These are phyloP conservation scores for Tetrapisispora taiwanensis DNA, from an alignment of 805 yeast species.

Conservation along the genomic window DNA sequence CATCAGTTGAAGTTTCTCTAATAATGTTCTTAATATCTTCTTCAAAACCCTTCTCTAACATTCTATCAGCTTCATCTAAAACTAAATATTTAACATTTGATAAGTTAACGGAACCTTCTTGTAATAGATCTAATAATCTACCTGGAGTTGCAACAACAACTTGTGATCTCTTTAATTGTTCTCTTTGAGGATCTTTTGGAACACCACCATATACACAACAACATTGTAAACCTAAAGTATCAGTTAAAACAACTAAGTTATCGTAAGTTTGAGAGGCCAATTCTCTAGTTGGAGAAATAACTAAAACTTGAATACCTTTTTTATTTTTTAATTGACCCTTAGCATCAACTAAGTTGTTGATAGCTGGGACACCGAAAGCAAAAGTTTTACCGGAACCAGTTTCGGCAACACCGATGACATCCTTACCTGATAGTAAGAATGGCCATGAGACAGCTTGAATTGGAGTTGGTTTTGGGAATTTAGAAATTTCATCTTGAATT, in stretches of 20 bases:
- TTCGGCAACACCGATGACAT: conserved; percentile 95
- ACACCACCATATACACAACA: conserved; percentile 96
- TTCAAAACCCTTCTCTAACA: conserved; percentile 97
- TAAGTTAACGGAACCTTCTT: conserved; percentile 75
- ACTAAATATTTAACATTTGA: conserved; percentile 65
- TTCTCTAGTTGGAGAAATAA: conserved; percentile 95
- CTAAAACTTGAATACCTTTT: conserved; percentile 60
- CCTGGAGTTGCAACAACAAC: conserved; percentile 98
- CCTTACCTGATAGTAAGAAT: conserved; percentile 62
- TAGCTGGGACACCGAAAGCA: conserved; percentile 97
- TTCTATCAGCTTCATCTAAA: conserved; percentile 96
- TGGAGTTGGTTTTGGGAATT: conserved; percentile 88
- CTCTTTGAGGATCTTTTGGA: conserved; percentile 84
- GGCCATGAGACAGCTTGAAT: conserved; percentile 97
- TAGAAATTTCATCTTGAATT: conserved; percentile 50
- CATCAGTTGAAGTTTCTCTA: conserved; percentile 39
- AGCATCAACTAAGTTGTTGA: conserved; percentile 44
- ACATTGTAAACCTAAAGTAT: conserved; percentile 51
- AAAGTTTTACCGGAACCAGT: conserved; percentile 97
- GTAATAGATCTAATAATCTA: conserved; percentile 77
- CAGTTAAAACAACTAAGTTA: conserved; percentile 57
- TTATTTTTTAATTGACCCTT: conserved; percentile 17
- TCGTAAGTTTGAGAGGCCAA: conserved; percentile 90
- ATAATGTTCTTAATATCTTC: conserved; percentile 86
- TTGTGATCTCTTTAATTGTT: conserved; percentile 52